phyloP scores from a whole-genome alignment of 2,329 filamentous ascomycete species.

The Mollisia scopiformis region DNA sequence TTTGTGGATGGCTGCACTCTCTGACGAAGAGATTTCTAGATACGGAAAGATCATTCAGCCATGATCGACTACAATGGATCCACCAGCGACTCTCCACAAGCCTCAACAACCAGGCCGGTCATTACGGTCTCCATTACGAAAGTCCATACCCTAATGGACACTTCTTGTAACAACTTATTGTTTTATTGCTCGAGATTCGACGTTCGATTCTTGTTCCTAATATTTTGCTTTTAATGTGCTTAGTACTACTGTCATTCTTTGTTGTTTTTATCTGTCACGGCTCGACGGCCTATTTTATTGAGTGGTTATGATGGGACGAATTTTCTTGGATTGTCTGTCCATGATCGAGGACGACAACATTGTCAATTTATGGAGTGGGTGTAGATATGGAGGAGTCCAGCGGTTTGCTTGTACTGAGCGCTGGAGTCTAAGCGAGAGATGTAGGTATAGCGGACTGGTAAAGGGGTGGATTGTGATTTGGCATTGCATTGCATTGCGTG shows the following conservation, averaged over 20 bases:
- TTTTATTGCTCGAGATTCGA: constrained; percentile 17
- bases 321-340: constrained; percentile 11
- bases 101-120: background rate
- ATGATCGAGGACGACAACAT: constrained; percentile 3
- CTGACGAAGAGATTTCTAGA: constrained; percentile 72
- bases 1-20: constrained; percentile 81
- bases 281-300: constrained; percentile 13
- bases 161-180: constrained; percentile 7
- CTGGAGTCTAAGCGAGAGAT: background rate
- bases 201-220: constrained; percentile 13
- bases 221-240: constrained; percentile 16
- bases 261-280: constrained; percentile 7
- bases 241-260: constrained; percentile 18
- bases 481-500: constrained; percentile 18
- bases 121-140: background rate
- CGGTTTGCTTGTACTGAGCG: background rate
- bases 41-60: constrained; percentile 36
- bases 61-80: constrained; percentile 19
- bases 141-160: constrained; percentile 4
- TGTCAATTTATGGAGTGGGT: background rate
- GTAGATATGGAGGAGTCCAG: constrained; percentile 9
- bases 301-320: constrained; percentile 17
- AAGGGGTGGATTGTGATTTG: constrained; percentile 4
- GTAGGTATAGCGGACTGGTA: constrained; percentile 1
- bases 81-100: background rate